Base-by-base conservation (phyloP, 2,329 filamentous ascomycete genomes). In the Penicillium sp. region DNA sequence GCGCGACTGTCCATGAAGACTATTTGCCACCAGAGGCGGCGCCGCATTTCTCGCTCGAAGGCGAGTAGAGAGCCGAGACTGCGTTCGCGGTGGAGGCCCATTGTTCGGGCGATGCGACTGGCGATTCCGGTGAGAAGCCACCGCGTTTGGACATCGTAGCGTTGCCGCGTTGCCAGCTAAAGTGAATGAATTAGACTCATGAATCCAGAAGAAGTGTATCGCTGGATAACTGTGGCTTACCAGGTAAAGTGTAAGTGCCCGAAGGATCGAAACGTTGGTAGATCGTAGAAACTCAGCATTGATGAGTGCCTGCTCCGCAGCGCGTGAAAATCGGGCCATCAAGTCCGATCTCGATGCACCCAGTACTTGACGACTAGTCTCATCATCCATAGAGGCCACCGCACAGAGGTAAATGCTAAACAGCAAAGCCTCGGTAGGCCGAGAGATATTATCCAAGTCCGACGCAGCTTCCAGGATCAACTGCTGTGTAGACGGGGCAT, bases 1-100 rank as follows among this genome's bases (percentile, higher is more conserved):
- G 45, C 26, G 45, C 45, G 45, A n/a, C 45, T 49, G 45, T 49
- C 45, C 45, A 49, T 49, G 1, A 49, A 49, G 7, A 49, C 45
- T 17, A 49, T 49, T n/a, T 49, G 45, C 45, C 45, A 49, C 45
- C 45, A 49, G 15, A 49, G 24, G 8, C 45, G 45, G 13, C 26
- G 45, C 7, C 45, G 26, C 45, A 49, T 49, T 30, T 49, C 45
- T n/a, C 45, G 26, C 8, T 49, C 45, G 3, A 49, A 49, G 3
- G 45, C 45, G 26, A 26, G 45, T 9, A 49, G 12, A 2, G 45
- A 49, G 17, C 45, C 15, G 7, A 49, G 45, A 19, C 45, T 49
- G 45, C 24, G 45, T 28, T 49, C 45, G 13, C 45, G 26, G 26
- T 49, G 45, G 3, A 49, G 45, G 15, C 45, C 45, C 45, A 49